A percentile compares a stretch with the other conserved stretches of the same genome.
phyloP scores from a whole-genome alignment of 1,139 yeast species.

The Debaryomyces fabryi region DNA sequence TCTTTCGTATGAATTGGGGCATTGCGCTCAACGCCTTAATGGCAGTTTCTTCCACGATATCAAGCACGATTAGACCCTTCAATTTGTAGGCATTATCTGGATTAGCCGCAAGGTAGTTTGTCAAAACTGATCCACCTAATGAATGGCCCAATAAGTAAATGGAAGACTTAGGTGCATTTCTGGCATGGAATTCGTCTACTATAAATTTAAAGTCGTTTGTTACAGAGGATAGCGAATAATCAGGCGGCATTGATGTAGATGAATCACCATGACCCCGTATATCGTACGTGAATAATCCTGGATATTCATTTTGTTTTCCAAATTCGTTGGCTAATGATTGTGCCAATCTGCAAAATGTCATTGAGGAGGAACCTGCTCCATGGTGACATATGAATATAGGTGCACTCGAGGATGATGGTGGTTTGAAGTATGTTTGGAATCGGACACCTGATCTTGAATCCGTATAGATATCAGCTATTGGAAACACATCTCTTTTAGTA shows the following conservation, averaged over 20 bases:
- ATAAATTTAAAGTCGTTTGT: slow-evolving; percentile 59
- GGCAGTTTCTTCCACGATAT: slow-evolving; percentile 94
- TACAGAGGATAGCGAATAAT: slow-evolving; percentile 55
- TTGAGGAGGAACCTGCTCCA: slow-evolving; percentile 92
- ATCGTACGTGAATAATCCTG: slow-evolving; percentile 74
- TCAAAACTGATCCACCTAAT: slow-evolving; percentile 84
- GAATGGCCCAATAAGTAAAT: slow-evolving; percentile 81
- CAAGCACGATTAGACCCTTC: slow-evolving; percentile 75
- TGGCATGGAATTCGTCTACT: slow-evolving; percentile 36
- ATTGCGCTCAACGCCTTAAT: slow-evolving; percentile 66
- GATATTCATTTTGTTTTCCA: slow-evolving; percentile 23
- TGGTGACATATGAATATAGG: slow-evolving; percentile 80
- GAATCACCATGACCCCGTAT: slow-evolving; percentile 78
- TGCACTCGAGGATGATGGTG: slow-evolving; percentile 46
- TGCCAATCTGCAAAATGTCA: slow-evolving; percentile 68
- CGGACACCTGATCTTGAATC: slow-evolving; percentile 11
- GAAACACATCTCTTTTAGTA: slow-evolving; percentile 15
- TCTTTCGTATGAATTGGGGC: slow-evolving; percentile 58
- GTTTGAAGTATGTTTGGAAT: slow-evolving; percentile 63
- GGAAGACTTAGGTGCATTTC: slow-evolving; percentile 20
- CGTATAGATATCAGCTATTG: slow-evolving; percentile 15
- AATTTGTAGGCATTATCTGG: slow-evolving; percentile 27
- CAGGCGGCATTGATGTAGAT: slow-evolving; percentile 21
- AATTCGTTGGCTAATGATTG: slow-evolving; percentile 27
- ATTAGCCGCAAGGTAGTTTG: slow-evolving; percentile 39